phyloP scores from a whole-genome alignment of 768 basidiomycete genomes.

The Leucosporidium scottii region DNA sequence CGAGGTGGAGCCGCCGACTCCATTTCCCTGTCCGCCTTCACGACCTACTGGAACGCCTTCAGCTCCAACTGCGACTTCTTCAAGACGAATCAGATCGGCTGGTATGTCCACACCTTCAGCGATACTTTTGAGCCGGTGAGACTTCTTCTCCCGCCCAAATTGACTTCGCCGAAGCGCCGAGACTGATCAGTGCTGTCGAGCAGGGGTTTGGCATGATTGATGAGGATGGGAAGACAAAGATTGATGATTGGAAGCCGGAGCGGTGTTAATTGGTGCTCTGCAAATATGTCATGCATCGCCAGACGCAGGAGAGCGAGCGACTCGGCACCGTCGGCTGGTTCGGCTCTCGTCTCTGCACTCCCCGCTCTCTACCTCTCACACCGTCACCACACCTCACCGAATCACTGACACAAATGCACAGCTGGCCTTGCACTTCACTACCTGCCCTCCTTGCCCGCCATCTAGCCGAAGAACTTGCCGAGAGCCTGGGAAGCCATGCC shows the following conservation, averaged over 20 bases:
- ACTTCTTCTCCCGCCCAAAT: neutral
- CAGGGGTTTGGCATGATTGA: conserved; percentile 17
- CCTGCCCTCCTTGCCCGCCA: neutral
- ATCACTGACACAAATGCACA: too few species aligned
- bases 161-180: neutral
- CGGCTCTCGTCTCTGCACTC: too few species aligned
- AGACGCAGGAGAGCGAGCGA: too few species aligned
- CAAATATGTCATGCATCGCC: too few species aligned
- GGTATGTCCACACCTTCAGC: conserved; percentile 14
- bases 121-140: conserved; percentile 14
- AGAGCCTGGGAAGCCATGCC: conserved; percentile 76
- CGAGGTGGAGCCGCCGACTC: conserved; percentile 12
- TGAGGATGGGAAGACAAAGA: neutral
- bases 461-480: conserved; percentile 56
- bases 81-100: conserved; percentile 8
- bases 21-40: conserved; percentile 4
- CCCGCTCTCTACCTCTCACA: too few species aligned
- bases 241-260: too few species aligned
- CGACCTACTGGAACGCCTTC: conserved; percentile 12
- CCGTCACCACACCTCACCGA: too few species aligned
- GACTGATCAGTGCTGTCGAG: neutral
- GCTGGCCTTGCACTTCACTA: too few species aligned
- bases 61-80: conserved; percentile 13
- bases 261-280: too few species aligned
- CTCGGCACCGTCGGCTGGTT: too few species aligned